Evolutionary conservation across 2,329 filamentous ascomycete species (phyloP), one percentile per base, ranked within the genome.

Genomic region (Diaporthe aspalathi): DNA sequence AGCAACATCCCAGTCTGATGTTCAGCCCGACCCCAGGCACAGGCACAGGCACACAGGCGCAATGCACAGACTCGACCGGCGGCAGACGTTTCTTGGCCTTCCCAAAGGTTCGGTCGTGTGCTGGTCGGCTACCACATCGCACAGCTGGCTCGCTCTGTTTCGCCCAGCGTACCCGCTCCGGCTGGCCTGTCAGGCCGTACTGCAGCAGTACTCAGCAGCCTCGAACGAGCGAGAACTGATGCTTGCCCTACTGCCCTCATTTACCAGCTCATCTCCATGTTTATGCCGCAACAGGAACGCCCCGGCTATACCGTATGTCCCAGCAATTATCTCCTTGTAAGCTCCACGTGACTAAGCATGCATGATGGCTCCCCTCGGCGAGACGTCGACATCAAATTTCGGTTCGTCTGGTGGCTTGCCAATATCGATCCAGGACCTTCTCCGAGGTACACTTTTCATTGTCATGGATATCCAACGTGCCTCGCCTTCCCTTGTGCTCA

Each of bases 1-100:
- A 72, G 67, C 67, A 70, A 54, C 24, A 72, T 70, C 70, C 70
- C 35, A 52, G 70, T 50, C 52, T 17, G 49, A 52, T 45, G 14
- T 57, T 40, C 40, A 27, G 45, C 56, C 50, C 49, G 32, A 29
- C 45, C 60, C 45, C 45, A 50, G 60, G 60, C 60, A 65, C 45
- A 47, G 60, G 45, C 32, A 9, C 32, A 35, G 32, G 32, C 32
- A 35, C 32, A 65, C 45, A 47, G 45, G 45, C 45, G 38, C 45
- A 65, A 65, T 65, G 60, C 60, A 65, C 60, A 65, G 60, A 65
- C 60, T 50, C 29, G 60, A 65, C 60, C 45, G 60, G 50, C 60
- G 45, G 60, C 60, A 65, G 35, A 38, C 60, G 60, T 22, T 65
- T 24, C 60, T 65, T 50, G 60, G 60, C 60, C 60, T 50, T 38